Percentiles rank a stretch among this genome's conserved stretches.
These are phyloP conservation scores for Eimeria sp. DNA, from an alignment of 169 alveolate genomes.

Conservation along the genomic window DNA sequence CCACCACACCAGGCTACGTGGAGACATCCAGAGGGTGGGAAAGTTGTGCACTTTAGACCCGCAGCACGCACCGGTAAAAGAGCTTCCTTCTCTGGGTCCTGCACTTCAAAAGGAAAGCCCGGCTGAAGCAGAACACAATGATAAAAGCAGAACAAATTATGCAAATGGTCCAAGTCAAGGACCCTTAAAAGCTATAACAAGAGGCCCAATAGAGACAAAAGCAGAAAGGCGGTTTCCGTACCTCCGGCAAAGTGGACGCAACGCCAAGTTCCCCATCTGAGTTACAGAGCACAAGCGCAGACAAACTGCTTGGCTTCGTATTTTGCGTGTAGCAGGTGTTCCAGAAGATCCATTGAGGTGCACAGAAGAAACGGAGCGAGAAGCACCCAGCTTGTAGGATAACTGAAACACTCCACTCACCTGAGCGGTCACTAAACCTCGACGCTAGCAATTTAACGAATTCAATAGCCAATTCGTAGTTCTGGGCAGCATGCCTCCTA, in stretches of 20 bases:
- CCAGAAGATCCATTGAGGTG: neutral
- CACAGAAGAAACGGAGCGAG: neutral
- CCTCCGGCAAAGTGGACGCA: neutral
- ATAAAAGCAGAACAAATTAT: neutral
- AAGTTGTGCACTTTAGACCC: neutral
- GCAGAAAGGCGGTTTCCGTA: neutral
- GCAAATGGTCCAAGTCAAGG: neutral
- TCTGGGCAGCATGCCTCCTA: neutral
- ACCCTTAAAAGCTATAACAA: neutral
- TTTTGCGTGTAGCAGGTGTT: neutral
- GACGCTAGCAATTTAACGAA: neutral
- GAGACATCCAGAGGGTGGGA: neutral
- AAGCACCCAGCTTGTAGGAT: neutral
- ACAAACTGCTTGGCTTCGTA: neutral
- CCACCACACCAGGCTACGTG: neutral
- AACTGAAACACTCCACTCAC: neutral
- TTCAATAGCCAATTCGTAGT: neutral
- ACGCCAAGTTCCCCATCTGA: neutral
- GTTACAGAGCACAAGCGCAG: neutral
- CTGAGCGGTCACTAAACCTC: neutral
- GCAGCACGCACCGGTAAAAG: neutral
- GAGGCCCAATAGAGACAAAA: neutral
- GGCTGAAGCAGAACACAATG: slow-evolving; percentile 6
- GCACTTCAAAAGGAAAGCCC: neutral
- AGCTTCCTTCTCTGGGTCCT: neutral